phyloP scores from a whole-genome alignment of 495 filamentous ascomycete species.

The Pseudevernia furfuracea region DNA sequence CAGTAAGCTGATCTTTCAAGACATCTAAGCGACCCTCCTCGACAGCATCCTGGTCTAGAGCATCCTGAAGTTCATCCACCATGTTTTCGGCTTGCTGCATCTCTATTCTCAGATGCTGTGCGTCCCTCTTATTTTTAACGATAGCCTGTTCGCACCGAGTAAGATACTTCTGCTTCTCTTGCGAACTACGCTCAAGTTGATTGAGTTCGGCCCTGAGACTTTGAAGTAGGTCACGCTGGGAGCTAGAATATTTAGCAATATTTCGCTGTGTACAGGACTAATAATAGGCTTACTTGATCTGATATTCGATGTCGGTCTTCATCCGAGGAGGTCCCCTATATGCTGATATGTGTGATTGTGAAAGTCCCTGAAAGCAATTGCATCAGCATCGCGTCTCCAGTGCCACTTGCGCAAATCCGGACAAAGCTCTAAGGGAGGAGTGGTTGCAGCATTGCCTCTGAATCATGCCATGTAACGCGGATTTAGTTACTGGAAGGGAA shows the following conservation, averaged over 20 bases:
- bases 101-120: slow-evolving; percentile 45
- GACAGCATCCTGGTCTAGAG: slow-evolving; percentile 50
- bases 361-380: slow-evolving; percentile 31
- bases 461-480: not conserved
- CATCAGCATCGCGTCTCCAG: not conserved
- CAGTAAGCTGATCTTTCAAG: slow-evolving; percentile 45
- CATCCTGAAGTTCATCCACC: slow-evolving; percentile 50
- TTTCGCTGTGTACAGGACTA: not conserved
- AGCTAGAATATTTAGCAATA: slow-evolving; percentile 26
- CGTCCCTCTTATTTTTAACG: slow-evolving; percentile 36
- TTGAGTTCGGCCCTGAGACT: slow-evolving; percentile 37
- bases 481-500: not conserved
- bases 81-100: slow-evolving; percentile 52
- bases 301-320: slow-evolving; percentile 66
- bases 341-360: slow-evolving; percentile 46
- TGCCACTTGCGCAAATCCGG: not conserved
- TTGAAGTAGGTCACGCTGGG: slow-evolving; percentile 39
- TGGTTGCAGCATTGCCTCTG: not conserved
- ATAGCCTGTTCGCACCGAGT: slow-evolving; percentile 39
- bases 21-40: slow-evolving; percentile 56
- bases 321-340: slow-evolving; percentile 56
- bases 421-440: not conserved
- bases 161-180: slow-evolving; percentile 29
- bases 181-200: slow-evolving; percentile 32
- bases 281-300: slow-evolving; percentile 45